Evolutionary conservation across 306 rosid species (phyloP).

Genomic region (Carpinus fangiana): DNA sequence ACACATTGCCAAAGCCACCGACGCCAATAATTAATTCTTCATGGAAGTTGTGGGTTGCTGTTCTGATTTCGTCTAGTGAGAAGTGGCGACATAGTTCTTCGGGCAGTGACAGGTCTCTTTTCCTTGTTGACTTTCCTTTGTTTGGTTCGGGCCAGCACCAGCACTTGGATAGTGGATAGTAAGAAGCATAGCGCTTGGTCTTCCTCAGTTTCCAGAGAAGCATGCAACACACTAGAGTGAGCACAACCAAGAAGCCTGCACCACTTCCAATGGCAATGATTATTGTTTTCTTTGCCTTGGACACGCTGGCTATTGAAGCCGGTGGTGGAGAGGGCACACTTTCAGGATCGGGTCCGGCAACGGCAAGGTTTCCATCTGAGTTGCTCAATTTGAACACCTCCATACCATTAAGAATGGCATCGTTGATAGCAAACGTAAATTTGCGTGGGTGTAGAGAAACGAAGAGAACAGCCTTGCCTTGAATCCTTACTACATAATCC

Average conservation of each 20-base stretch:
- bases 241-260: background rate
- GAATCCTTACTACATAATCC: background rate
- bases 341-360: background rate
- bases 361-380: slow-evolving; percentile 9
- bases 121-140: background rate
- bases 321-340: no score
- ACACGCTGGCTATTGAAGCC: background rate
- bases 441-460: background rate
- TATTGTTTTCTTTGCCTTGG: background rate
- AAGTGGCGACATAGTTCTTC: background rate
- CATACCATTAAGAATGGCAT: slow-evolving; percentile 29
- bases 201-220: background rate
- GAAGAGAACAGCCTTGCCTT: background rate
- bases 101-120: background rate
- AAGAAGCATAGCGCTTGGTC: background rate
- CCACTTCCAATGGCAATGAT: background rate
- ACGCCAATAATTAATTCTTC: background rate
- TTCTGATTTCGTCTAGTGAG: background rate
- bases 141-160: background rate
- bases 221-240: background rate
- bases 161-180: background rate
- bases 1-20: background rate
- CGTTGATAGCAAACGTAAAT: no score
- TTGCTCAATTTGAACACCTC: slow-evolving; percentile 33
- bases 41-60: background rate